Conservation (phyloP, 164 flowering plant species). For the grape (Vitis vinifera) region ASM3070453v1 NC_081822.1:11708501-11709000, state of each 20-base stretch:
- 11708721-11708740: too few species aligned
- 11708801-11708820: not conserved
- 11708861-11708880: too few species aligned
- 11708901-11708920: too few species aligned
- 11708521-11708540: constrained; percentile 40
- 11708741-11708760: constrained; percentile 21
- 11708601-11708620: constrained; percentile 23
- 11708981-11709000: too few species aligned
- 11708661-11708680: constrained; percentile 19
- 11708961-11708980: too few species aligned
- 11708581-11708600: constrained; percentile 46
- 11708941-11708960: too few species aligned
- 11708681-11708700: constrained; percentile 66
- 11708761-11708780: constrained; percentile 61
- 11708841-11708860: constrained; percentile 10
- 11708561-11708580: constrained; percentile 48
- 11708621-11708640: constrained; percentile 60
- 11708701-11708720: constrained; percentile 44
- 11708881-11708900: too few species aligned
- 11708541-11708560: constrained; percentile 32
- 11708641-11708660: constrained; percentile 44
- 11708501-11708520: constrained; percentile 32
- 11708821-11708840: constrained; percentile 24
- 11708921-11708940: too few species aligned
- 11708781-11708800: constrained; percentile 43